Evolutionary conservation across 306 rosid species (phyloP), one percentile per base, ranked within the genome.

Genomic region (Malus sylvestris): DNA sequence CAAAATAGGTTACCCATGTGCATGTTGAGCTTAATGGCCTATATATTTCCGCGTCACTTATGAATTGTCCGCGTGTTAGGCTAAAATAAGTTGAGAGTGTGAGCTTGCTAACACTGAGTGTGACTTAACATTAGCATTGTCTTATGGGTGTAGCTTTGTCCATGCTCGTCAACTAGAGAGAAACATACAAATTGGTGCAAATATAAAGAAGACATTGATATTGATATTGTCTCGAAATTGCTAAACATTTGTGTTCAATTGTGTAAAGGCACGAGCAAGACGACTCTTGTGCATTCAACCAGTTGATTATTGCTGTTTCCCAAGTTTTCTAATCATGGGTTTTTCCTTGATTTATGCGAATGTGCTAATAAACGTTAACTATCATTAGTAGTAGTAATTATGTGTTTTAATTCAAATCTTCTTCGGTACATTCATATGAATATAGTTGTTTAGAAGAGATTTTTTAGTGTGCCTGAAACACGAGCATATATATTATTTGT

Each of bases 301-400:
- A 8, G 68, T 44, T 85, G 76, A 79, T 72, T 69, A 86, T 83
- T 85, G 44, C 58, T 83, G 20, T 73, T 68, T 79, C 80, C 85
- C 45, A 20, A 49, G 20, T 51, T 70, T 84, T 81, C 81, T 78
- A 79, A 86, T 91, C 86, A 89, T 89, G 80, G 64, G 76, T 69
- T 66, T 84, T 77, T 72, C 57, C 77, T 60, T 52, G 70, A 38
- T 76, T 64, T 80, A 61, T 71, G 67, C 80, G 42, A 42, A 61
- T 46, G 61, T 46, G 60, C 60, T 73, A n/a, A 57, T 51, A 13
- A 30, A 19, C 20, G 25, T 73, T 68, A 65, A 61, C 60, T 65
- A 76, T 67, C 60, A 79, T 83, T 49, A 71, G 59, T 72, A 60
- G 58, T 72, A 23, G 6, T 55, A 71, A 49, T 76, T 55, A 68